These are phyloP conservation scores for Sarocladiaceae sp. DNA, from an alignment of 2,329 filamentous ascomycete genomes.

Conservation along the genomic window DNA sequence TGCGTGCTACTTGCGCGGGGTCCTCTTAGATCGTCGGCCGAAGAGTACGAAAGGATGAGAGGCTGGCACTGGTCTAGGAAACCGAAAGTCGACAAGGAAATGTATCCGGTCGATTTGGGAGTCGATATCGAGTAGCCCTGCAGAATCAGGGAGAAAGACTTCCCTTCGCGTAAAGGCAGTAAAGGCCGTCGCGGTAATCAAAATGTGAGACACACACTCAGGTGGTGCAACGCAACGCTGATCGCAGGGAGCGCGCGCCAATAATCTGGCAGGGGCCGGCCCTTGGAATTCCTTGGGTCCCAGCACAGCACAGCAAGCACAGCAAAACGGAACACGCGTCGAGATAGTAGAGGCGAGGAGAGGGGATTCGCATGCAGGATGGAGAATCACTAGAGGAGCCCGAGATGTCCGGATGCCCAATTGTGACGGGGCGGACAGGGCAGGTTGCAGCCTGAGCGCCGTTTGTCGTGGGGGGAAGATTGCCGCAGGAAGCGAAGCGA, in stretches of 20 bases:
- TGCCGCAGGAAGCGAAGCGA: background rate
- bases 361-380: background rate
- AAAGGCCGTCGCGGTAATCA: slow-evolving; percentile 5
- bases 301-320: background rate
- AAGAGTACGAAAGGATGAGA: too few species aligned
- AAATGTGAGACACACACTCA: slow-evolving; percentile 10
- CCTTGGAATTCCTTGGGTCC: background rate
- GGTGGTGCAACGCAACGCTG: background rate
- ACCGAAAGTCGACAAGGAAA: background rate
- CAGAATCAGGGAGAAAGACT: background rate
- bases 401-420: slow-evolving; percentile 4
- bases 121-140: background rate
- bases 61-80: too few species aligned
- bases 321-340: background rate
- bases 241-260: background rate
- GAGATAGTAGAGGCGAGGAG: background rate
- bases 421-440: background rate
- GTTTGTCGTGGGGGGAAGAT: slow-evolving; percentile 5
- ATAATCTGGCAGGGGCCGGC: background rate
- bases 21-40: too few species aligned
- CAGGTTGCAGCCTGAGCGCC: slow-evolving; percentile 1
- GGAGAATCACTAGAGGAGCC: background rate
- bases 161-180: background rate
- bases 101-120: background rate
- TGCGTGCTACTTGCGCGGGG: slow-evolving; percentile 4